Base-by-base conservation (phyloP, 2,329 filamentous ascomycete genomes). In the Metarhizium guizhouense region DNA sequence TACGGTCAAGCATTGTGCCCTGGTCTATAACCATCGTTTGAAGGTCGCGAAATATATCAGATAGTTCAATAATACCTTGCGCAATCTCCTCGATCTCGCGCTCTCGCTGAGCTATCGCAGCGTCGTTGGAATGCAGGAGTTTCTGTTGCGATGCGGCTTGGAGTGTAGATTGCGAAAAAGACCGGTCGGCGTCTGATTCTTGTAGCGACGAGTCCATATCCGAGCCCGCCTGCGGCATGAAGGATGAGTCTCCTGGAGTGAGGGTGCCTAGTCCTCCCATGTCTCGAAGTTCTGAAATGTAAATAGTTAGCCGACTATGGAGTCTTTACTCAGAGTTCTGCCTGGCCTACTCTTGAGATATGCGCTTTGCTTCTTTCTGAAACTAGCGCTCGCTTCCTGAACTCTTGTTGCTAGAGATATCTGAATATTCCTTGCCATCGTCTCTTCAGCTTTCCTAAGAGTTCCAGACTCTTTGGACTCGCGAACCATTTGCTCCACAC, bases 31-130 rank as follows among this genome's bases (percentile, higher is more conserved):
- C 90, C 92, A 99, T 97, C 51, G 80, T 86, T 72, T 99, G 94
- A 34, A 99, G 76, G 65, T 99, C 94, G 59, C 95, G 90, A 76
- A 99, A 99, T 52, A 99, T 90, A 69, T 96, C 94, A 4, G 93
- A 90, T 7, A 99, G 77, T 68, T 97, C 93, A 65, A 99, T 97
- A 71, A 99, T 97, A 56, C 94, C 93, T 68, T 96, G 92, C 2
- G 94, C 94, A 60, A 99, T 99, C 64, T 96, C 92, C 67, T 95
- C 95, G 65, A 99, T 99, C 71, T 97, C 94, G 45, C 88, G 86
- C 72, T 99, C 94, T 60, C 94, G 88, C 70, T 97, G 94, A 58
- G 86, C 83, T 63, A 99, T 97, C 42, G 84, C 84, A 3, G 85
- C 79, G 67, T 97, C 93, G 66, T 95, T 91, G 57, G 85, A 87